Percentiles rank a stretch among this genome's conserved stretches.
These are phyloP conservation scores for Pseudocohnilembus persalinus DNA, from an alignment of 169 alveolate genomes.

Conservation along the genomic window DNA sequence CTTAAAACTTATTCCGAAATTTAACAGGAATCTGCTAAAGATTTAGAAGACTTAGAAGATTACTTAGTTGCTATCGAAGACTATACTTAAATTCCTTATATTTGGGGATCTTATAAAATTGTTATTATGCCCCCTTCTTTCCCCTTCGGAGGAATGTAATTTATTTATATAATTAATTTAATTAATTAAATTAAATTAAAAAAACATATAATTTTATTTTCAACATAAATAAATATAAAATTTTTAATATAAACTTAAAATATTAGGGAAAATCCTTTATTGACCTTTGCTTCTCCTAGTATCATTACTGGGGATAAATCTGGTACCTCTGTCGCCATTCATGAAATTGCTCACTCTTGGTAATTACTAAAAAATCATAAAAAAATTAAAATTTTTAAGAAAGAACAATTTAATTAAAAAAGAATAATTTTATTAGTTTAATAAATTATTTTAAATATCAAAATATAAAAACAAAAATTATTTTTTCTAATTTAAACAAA, in stretches of 20 bases:
- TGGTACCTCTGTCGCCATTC: slow-evolving; percentile 74
- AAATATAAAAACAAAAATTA: too few relatives aligned
- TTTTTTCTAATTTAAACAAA: too few relatives aligned
- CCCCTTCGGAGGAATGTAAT: slow-evolving; percentile 93
- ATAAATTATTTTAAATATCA: too few relatives aligned
- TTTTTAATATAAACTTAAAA: too few relatives aligned
- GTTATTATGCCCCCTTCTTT: slow-evolving; percentile 87
- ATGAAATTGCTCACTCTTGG: slow-evolving; percentile 91
- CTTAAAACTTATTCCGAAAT: neutral
- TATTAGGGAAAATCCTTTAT: slow-evolving; percentile 88
- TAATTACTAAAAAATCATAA: too few relatives aligned
- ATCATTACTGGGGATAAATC: slow-evolving; percentile 86
- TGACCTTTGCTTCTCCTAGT: slow-evolving; percentile 83
- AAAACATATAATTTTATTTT: too few relatives aligned
- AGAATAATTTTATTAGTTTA: too few relatives aligned
- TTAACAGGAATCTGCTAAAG: slow-evolving; percentile 58
- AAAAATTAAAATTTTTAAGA: too few relatives aligned
- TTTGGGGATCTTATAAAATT: slow-evolving; percentile 78
- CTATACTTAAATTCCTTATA: slow-evolving; percentile 60
- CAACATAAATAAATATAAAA: too few relatives aligned
- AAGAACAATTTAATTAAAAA: too few relatives aligned
- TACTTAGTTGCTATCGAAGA: slow-evolving; percentile 61
- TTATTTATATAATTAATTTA: too few relatives aligned
- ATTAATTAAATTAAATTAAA: too few relatives aligned
- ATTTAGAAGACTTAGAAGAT: slow-evolving; percentile 65